Conservation (phyloP, 23 red algal genomes). For the Gracilariopsis chorda region DNA sequence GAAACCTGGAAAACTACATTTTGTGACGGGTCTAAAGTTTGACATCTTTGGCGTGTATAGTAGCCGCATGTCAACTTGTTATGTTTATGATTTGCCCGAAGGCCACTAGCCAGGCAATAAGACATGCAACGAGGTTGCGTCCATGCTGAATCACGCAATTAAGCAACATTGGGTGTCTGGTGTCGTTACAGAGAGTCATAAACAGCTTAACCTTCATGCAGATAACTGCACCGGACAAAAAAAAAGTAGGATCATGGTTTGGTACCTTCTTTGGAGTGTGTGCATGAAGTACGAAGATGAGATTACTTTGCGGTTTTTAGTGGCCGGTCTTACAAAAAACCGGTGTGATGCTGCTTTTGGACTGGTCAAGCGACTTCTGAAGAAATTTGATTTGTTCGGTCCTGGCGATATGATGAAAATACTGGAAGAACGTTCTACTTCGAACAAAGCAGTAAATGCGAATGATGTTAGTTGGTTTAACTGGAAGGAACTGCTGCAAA, state of each 20-base stretch:
- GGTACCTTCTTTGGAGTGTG: neutral
- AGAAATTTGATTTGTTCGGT: neutral
- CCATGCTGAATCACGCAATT: neutral
- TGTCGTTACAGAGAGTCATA: neutral
- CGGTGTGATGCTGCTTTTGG: conserved; percentile 15
- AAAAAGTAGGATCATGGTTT: conserved; percentile 1
- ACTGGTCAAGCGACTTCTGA: neutral
- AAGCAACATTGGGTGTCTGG: neutral
- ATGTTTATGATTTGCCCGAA: neutral
- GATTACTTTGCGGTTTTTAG: neutral
- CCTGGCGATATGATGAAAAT: neutral
- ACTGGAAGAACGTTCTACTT: neutral
- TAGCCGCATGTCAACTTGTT: neutral
- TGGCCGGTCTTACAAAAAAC: conserved; percentile 11
- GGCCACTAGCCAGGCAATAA: conserved; percentile 22
- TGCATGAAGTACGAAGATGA: neutral
- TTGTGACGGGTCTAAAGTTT: conserved; percentile 18
- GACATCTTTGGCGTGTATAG: neutral
- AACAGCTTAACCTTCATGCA: neutral
- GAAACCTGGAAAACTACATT: neutral
- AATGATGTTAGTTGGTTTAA: neutral
- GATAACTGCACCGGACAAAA: conserved; percentile 17
- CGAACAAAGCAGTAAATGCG: neutral
- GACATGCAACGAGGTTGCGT: neutral
- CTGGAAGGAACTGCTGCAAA: neutral